A percentile compares a stretch with the other conserved stretches of the same genome.
Conservation (phyloP, 2,329 filamentous ascomycete species). For the Colletotrichum simmondsii region DNA sequence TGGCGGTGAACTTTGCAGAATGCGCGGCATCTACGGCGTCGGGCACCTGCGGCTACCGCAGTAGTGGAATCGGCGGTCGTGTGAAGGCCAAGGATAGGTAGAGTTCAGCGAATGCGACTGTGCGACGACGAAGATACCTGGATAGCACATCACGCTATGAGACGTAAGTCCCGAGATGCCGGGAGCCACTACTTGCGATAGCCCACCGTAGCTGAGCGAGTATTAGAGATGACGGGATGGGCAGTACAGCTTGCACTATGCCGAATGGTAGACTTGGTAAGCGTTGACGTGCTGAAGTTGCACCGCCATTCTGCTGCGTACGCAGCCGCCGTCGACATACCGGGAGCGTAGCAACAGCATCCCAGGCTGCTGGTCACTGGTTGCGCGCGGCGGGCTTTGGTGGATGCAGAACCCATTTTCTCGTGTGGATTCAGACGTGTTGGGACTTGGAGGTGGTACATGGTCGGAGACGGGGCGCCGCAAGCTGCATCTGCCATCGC, state of each 20-base stretch:
- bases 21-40: constrained; percentile 5
- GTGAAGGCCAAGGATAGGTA: background rate
- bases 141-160: constrained; percentile 24
- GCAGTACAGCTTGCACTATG: background rate
- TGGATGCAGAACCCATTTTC: constrained; percentile 1
- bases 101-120: background rate
- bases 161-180: background rate
- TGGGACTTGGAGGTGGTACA: background rate
- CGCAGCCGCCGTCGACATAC: background rate
- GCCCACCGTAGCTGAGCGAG: constrained; percentile 1
- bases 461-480: background rate
- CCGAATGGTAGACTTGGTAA: background rate
- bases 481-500: background rate
- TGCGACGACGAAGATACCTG: background rate
- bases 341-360: constrained; percentile 16
- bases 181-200: constrained; percentile 6
- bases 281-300: constrained; percentile 10
- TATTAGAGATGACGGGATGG: background rate
- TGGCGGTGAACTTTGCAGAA: background rate
- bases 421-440: constrained; percentile 1
- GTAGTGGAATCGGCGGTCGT: background rate
- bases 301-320: constrained; percentile 17
- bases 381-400: constrained; percentile 12
- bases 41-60: background rate
- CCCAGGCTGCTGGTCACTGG: background rate